These are phyloP conservation scores for Sporothrix inflata DNA, from an alignment of 2,329 filamentous ascomycete species.

Conservation along the genomic window DNA sequence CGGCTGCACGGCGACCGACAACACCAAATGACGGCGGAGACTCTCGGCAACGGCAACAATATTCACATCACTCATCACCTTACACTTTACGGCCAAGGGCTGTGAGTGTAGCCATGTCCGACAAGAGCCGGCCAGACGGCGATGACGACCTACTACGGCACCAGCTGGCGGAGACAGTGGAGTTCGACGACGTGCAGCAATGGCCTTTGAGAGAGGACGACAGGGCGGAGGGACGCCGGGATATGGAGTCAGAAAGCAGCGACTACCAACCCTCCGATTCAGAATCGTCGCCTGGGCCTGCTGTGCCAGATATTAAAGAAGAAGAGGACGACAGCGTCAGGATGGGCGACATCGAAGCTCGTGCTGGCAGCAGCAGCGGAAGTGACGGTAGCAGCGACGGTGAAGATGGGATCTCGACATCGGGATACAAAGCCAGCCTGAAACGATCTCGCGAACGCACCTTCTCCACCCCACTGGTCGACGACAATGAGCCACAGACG, in stretches of 20 bases:
- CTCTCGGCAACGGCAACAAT: neutral
- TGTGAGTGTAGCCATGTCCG: neutral
- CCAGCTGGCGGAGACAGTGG: neutral
- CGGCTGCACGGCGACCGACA: neutral
- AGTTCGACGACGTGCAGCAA: conserved; percentile 18
- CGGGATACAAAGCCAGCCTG: neutral
- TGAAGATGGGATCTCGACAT: neutral
- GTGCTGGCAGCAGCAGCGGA: neutral
- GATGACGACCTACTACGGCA: neutral
- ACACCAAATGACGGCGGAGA: neutral
- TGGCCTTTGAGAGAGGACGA: neutral
- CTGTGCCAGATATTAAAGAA: neutral
- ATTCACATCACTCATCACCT: neutral
- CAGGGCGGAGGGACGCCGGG: conserved; percentile 4
- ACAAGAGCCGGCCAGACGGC: neutral
- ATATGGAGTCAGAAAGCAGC: conserved; percentile 28
- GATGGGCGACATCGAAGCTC: neutral
- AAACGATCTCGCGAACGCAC: conserved; percentile 15
- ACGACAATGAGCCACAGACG: conserved; percentile 39
- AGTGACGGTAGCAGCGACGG: neutral
- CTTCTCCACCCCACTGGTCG: neutral
- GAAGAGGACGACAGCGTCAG: neutral
- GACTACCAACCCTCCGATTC: conserved; percentile 28
- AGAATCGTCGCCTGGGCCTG: neutral
- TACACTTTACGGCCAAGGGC: neutral